Conservation (phyloP, 148 eudicot species). For the Silene conica region DNA sequence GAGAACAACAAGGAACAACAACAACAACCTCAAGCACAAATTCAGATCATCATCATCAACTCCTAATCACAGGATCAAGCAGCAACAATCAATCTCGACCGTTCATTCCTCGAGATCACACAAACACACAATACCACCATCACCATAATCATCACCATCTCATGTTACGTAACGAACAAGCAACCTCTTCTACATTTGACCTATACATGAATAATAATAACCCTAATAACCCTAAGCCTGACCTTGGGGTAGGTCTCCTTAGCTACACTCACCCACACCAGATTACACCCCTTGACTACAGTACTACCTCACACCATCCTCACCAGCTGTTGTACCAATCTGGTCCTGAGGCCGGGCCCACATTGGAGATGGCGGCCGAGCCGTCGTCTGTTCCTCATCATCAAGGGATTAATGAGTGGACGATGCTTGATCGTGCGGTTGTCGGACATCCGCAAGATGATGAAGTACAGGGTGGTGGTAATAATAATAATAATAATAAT, state of each 20-base stretch:
- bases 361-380: conserved; percentile 24
- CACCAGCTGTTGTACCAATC: conserved; percentile 29
- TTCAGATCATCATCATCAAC: conserved; percentile 41
- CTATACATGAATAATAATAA: conserved; percentile 34
- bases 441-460: conserved; percentile 10
- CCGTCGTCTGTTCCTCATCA: conserved; percentile 35
- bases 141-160: conserved; percentile 37
- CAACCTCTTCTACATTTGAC: conserved; percentile 38
- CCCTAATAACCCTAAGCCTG: conserved; percentile 18
- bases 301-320: conserved; percentile 21
- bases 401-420: conserved; percentile 32
- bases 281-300: conserved; percentile 32
- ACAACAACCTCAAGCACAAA: conserved; percentile 30
- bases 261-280: conserved; percentile 53
- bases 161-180: conserved; percentile 34
- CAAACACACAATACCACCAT: conserved; percentile 18
- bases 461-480: conserved; percentile 15
- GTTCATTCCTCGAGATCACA: conserved; percentile 8
- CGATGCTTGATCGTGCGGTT: conserved; percentile 47
- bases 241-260: conserved; percentile 41
- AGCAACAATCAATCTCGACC: conserved; percentile 33
- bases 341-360: conserved; percentile 15
- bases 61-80: conserved; percentile 29
- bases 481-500: not conserved
- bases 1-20: conserved; percentile 31